phyloP scores from a whole-genome alignment of 768 basidiomycete genomes.

The Psilocybe cubensis region DNA sequence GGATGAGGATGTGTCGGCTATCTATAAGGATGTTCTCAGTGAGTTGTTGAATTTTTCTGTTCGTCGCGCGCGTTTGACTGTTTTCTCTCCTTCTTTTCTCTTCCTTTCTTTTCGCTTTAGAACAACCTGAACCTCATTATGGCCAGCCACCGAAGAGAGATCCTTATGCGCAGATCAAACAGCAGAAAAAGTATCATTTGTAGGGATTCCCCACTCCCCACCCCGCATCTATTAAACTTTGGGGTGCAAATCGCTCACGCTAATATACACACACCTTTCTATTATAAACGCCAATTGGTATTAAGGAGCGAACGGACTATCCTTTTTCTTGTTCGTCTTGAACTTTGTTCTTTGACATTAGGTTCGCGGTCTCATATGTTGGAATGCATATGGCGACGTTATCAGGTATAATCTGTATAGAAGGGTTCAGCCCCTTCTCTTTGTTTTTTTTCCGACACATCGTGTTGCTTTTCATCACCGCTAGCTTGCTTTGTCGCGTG shows the following conservation, averaged over 20 bases:
- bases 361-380: no score
- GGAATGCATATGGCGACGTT: no score
- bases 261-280: slow-evolving; percentile 14
- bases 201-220: slow-evolving; percentile 11
- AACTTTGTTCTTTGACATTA: no score
- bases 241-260: slow-evolving; percentile 12
- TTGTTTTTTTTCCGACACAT: no score
- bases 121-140: slow-evolving; percentile 55
- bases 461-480: no score
- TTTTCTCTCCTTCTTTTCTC: slow-evolving; percentile 15
- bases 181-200: slow-evolving; percentile 45
- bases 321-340: background rate
- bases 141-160: slow-evolving; percentile 56
- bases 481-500: no score
- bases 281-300: slow-evolving; percentile 2
- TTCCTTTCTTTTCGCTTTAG: slow-evolving; percentile 30
- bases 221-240: slow-evolving; percentile 1
- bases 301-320: background rate
- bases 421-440: no score
- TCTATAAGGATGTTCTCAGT: slow-evolving; percentile 73
- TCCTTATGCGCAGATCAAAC: slow-evolving; percentile 57
- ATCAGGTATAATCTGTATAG: no score
- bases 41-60: slow-evolving; percentile 36
- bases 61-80: slow-evolving; percentile 8
- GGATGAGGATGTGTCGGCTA: slow-evolving; percentile 61